Evolutionary conservation across 108 stramenopile genomes (phyloP), one percentile per base, ranked within the genome.

Genomic region (Cyclostephanos tholiformis): DNA sequence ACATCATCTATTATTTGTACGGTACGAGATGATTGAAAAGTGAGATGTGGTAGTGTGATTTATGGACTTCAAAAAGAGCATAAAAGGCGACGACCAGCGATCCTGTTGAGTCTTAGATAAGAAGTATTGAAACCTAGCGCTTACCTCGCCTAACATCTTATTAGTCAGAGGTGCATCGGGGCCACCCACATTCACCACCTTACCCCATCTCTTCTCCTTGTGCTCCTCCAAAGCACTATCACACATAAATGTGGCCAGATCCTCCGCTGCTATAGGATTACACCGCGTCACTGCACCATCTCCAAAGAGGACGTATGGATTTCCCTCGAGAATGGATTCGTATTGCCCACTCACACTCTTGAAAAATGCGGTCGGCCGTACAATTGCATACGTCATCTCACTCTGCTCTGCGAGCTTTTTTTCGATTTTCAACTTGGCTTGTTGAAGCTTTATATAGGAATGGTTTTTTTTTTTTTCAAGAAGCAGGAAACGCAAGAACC

Each of bases 311-410:
- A 94, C 90, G 61, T 89, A 92, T 17, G 89, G 85, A 29, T 86
- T 82, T 9, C 93, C 93, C n/a, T 74, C 63, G 36, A 84, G 67
- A 13, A 95, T 85, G 11, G 88, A 85, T 77, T 95, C 94, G 36
- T 91, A 84, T 69, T 95, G 94, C 13, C 94, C 92, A 39, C 77
- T 77, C 12, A 95, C 85, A 44, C 83, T 85, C 75, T 95, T 95
- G 88, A 95, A 95, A 79, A 91, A 95, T 1, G 94, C 94, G 1
- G 94, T 95, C 39, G 94, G 94, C 26, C 94, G 59, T 35, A 95
- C 89, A 55, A 93, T 87, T 26, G 71, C 69, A 46, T 75, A 91
- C 10, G 71, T 87, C 75, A 91, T 76, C 22, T 85, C 80, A 16
- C 61, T 38, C 48, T 85, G 84, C 14, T 63, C 20, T 19, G 44